Conservation (phyloP, 805 yeast genomes). For the Tetrapisispora arboricola region DNA sequence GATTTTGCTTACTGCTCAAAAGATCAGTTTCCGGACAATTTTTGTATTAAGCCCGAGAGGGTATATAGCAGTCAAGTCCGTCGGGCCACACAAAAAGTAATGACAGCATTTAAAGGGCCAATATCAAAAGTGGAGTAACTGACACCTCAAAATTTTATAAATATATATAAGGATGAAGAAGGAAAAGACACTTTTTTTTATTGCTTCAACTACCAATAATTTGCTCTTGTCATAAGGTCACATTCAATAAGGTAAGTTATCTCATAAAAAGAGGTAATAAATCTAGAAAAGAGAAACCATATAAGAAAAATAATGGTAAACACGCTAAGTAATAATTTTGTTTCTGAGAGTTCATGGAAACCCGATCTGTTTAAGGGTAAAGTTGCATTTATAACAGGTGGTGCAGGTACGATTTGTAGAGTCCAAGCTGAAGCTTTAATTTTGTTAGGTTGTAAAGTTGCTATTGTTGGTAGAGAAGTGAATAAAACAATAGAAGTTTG, state of each 20-base stretch:
- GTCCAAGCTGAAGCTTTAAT: constrained; percentile 83
- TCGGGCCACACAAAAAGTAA: background rate
- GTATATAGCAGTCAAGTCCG: too few relatives aligned
- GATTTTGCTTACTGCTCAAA: too few relatives aligned
- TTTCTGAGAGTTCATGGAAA: constrained; percentile 32
- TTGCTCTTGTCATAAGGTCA: too few relatives aligned
- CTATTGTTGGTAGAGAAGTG: constrained; percentile 68
- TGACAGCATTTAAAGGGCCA: background rate
- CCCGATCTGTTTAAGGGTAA: constrained; percentile 68
- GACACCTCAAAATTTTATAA: constrained; percentile 2
- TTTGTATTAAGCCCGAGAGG: too few relatives aligned
- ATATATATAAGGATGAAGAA: too few relatives aligned
- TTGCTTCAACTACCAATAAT: too few relatives aligned
- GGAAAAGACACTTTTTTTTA: too few relatives aligned
- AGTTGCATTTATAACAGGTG: constrained; percentile 88
- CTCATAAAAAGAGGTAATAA: background rate
- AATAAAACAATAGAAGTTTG: constrained; percentile 62
- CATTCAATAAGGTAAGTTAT: background rate
- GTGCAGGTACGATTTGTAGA: constrained; percentile 92
- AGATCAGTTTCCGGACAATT: too few relatives aligned
- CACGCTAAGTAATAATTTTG: constrained; percentile 22
- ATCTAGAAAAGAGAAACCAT: background rate
- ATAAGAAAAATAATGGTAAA: constrained; percentile 13
- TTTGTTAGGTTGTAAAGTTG: constrained; percentile 76
- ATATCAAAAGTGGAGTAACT: background rate